A percentile compares a stretch with the other conserved stretches of the same genome.
phyloP scores from a whole-genome alignment of 495 filamentous ascomycete species.

The Penicillium robsamsonii region DNA sequence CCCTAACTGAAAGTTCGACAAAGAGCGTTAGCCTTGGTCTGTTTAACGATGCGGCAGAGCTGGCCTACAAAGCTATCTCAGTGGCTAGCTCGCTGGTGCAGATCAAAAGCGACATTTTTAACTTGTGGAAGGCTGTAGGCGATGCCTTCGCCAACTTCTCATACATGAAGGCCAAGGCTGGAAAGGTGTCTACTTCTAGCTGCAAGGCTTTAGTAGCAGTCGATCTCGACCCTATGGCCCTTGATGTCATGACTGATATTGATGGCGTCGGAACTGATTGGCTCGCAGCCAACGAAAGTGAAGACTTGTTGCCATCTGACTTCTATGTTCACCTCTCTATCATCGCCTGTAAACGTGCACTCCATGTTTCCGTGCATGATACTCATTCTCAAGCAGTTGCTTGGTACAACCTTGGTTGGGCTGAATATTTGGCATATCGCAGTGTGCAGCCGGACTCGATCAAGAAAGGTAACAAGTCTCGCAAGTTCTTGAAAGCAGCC shows the following conservation, averaged over 20 bases:
- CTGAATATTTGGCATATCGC: conserved; percentile 77
- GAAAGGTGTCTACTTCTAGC: conserved; percentile 54
- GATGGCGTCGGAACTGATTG: conserved; percentile 63
- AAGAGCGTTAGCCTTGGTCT: conserved; percentile 74
- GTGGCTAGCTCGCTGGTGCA: conserved; percentile 52
- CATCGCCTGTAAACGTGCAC: conserved; percentile 81
- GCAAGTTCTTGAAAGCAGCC: conserved; percentile 72
- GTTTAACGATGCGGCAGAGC: conserved; percentile 73
- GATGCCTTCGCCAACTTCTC: conserved; percentile 85
- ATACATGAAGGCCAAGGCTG: conserved; percentile 63
- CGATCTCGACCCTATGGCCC: conserved; percentile 51
- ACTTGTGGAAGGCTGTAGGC: conserved; percentile 91
- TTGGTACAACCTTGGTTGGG: conserved; percentile 96
- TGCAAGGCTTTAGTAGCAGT: conserved; percentile 55
- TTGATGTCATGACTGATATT: conserved; percentile 63
- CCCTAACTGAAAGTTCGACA: conserved; percentile 76
- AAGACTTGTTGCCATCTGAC: conserved; percentile 38
- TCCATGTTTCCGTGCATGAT: conserved; percentile 70
- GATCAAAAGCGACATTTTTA: conserved; percentile 68
- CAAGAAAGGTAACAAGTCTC: conserved; percentile 37
- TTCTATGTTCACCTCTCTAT: conserved; percentile 65
- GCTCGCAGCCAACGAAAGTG: conserved; percentile 44
- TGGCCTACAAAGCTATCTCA: conserved; percentile 58
- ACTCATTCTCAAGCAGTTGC: conserved; percentile 89
- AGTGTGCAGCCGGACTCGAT: conserved; percentile 51